These are phyloP conservation scores for Triticum dicoccoides DNA, from an alignment of 176 grass and related monocot species.

Conservation along the genomic window DNA sequence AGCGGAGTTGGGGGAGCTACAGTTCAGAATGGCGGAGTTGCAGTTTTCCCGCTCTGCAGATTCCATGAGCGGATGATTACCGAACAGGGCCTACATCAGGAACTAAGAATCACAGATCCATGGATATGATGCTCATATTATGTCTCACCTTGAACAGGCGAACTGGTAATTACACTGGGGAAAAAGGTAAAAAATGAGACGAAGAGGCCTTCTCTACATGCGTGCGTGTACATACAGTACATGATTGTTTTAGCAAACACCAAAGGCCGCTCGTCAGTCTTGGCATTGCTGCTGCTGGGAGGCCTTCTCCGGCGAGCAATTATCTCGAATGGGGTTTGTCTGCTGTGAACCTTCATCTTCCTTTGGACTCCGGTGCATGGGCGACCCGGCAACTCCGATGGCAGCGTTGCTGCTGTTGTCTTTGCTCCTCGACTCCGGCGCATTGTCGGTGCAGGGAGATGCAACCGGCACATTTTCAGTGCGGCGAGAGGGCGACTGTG, in stretches of 20 bases:
- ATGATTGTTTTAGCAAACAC: background rate
- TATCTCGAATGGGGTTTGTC: background rate
- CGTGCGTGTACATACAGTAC: background rate
- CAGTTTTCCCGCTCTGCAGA: too few species aligned
- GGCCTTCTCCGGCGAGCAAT: background rate
- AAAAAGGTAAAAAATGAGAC: background rate
- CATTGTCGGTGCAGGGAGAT: background rate
- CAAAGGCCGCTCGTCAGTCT: background rate
- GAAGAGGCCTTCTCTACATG: background rate
- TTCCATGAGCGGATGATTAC: too few species aligned
- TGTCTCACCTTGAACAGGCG: constrained; percentile 9
- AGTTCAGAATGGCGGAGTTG: too few species aligned
- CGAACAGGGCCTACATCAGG: too few species aligned
- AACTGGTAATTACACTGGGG: constrained; percentile 1
- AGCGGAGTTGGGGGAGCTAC: too few species aligned
- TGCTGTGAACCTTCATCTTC: background rate
- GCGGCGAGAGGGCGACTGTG: background rate
- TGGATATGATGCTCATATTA: background rate
- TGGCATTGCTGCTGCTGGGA: background rate
- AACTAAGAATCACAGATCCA: background rate
- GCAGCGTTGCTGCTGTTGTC: background rate
- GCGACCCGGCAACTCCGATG: background rate
- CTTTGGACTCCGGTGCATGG: background rate
- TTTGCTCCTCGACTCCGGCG: background rate
- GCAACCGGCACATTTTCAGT: background rate